A percentile compares a stretch with the other conserved stretches of the same genome.
Evolutionary conservation across 116 monocot species (phyloP).

Genomic region (Dioscorea cayenensis): DNA sequence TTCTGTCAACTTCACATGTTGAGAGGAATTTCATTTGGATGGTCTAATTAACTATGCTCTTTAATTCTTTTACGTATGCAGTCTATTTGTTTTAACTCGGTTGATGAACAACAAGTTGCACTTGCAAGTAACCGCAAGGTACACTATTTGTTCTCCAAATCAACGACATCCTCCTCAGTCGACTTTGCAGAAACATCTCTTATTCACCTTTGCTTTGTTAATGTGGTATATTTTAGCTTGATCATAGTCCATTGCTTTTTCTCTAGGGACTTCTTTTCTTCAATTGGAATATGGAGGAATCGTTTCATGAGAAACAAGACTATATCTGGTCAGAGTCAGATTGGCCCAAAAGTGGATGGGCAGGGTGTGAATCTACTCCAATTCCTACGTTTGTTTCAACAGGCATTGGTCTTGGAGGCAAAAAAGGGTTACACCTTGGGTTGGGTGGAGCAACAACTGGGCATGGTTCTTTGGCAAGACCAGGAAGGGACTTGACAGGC

Average conservation of each 20-base stretch:
- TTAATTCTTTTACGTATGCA: slow-evolving; percentile 21
- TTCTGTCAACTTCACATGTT: background rate
- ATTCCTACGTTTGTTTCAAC: slow-evolving; percentile 61
- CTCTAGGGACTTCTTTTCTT: slow-evolving; percentile 75
- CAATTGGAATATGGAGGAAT: slow-evolving; percentile 37
- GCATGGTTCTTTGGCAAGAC: slow-evolving; percentile 45
- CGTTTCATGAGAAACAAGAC: slow-evolving; percentile 22
- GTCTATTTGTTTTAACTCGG: slow-evolving; percentile 82
- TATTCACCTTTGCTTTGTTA: background rate
- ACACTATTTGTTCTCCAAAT: background rate
- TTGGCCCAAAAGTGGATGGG: slow-evolving; percentile 82
- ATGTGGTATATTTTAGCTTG: background rate
- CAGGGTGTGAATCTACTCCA: slow-evolving; percentile 61
- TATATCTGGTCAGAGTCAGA: slow-evolving; percentile 80
- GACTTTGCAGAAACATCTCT: too few relatives aligned
- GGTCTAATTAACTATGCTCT: background rate
- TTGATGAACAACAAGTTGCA: slow-evolving; percentile 71
- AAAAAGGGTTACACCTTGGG: slow-evolving; percentile 59
- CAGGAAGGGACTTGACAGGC: slow-evolving; percentile 76
- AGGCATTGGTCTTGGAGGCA: slow-evolving; percentile 52
- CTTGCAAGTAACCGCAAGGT: slow-evolving; percentile 76
- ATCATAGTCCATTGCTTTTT: background rate
- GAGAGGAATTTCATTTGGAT: background rate
- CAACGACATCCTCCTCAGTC: background rate
- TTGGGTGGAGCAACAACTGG: slow-evolving; percentile 57